A percentile compares a stretch with the other conserved stretches of the same genome.
Conservation (phyloP, 2,329 filamentous ascomycete species). For the Dactylellina cionopaga region DNA sequence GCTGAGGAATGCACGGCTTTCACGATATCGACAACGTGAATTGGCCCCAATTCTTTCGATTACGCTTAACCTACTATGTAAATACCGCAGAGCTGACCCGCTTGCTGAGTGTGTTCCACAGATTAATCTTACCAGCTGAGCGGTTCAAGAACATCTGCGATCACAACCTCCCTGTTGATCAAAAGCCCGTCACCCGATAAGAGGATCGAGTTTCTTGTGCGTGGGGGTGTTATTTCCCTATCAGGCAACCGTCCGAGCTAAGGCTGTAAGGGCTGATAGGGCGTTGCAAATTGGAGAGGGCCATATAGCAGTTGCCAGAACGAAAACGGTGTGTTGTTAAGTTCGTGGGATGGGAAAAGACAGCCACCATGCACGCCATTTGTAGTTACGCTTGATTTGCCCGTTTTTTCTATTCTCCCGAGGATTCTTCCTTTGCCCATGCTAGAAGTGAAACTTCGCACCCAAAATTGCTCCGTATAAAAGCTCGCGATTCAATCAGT, state of each 20-base stretch:
- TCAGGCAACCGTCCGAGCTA: slow-evolving; percentile 13
- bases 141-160: slow-evolving; percentile 10
- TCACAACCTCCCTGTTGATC: neutral
- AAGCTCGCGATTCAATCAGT: no score
- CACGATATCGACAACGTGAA: slow-evolving; percentile 7
- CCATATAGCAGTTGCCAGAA: no score
- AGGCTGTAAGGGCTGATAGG: slow-evolving; percentile 5
- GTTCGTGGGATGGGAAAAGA: slow-evolving; percentile 2
- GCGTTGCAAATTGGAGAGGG: slow-evolving; percentile 13
- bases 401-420: neutral
- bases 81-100: slow-evolving; percentile 18
- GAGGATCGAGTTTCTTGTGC: neutral
- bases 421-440: neutral
- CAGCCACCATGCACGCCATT: neutral
- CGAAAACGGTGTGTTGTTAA: no score
- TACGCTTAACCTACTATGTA: slow-evolving; percentile 2
- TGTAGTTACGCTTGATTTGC: neutral
- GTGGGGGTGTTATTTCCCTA: slow-evolving; percentile 32
- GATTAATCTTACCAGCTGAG: slow-evolving; percentile 30
- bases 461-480: no score
- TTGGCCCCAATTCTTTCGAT: neutral
- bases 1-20: neutral
- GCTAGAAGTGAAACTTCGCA: neutral
- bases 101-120: slow-evolving; percentile 34
- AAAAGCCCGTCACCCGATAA: neutral